Evolutionary conservation across 2,329 filamentous ascomycete genomes (phyloP).

Genomic region (Purpureocillium lavendulum): DNA sequence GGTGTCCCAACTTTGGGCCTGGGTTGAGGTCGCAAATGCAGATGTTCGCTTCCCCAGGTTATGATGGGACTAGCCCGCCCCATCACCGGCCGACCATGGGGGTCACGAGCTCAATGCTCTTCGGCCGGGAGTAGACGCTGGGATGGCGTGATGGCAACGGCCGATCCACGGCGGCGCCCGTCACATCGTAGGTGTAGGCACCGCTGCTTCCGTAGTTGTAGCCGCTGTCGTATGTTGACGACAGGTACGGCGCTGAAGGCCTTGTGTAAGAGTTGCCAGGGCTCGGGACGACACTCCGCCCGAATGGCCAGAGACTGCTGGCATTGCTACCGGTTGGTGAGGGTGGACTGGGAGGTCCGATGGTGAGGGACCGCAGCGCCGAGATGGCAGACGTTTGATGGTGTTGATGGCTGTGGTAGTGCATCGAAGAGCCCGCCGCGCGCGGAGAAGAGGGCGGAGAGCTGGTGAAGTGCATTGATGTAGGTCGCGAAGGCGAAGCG

Average conservation of each 20-base stretch:
- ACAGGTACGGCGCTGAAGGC: slow-evolving; percentile 29
- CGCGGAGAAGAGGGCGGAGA: slow-evolving; percentile 31
- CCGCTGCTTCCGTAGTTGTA: slow-evolving; percentile 23
- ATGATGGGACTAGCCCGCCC: not conserved
- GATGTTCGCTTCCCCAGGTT: not conserved
- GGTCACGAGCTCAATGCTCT: slow-evolving; percentile 56
- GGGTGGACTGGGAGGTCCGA: slow-evolving; percentile 46
- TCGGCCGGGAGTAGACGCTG: slow-evolving; percentile 46
- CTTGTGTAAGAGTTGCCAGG: slow-evolving; percentile 43
- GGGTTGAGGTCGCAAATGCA: not conserved
- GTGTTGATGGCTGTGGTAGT: slow-evolving; percentile 14
- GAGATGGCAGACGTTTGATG: slow-evolving; percentile 44
- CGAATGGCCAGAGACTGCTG: slow-evolving; percentile 45
- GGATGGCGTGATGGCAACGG: slow-evolving; percentile 49
- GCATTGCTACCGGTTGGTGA: slow-evolving; percentile 37
- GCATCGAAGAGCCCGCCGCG: too few species aligned
- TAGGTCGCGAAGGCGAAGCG: slow-evolving; percentile 53
- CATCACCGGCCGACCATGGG: slow-evolving; percentile 44
- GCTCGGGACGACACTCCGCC: slow-evolving; percentile 41
- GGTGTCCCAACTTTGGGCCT: too few species aligned
- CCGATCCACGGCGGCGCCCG: slow-evolving; percentile 35
- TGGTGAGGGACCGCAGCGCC: slow-evolving; percentile 45
- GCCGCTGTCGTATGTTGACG: slow-evolving; percentile 44
- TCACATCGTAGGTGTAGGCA: slow-evolving; percentile 29
- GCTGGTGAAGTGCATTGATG: slow-evolving; percentile 41